phyloP scores from a whole-genome alignment of 1,284 basidiomycete species.

The Trichosporon coremiiforme region DNA sequence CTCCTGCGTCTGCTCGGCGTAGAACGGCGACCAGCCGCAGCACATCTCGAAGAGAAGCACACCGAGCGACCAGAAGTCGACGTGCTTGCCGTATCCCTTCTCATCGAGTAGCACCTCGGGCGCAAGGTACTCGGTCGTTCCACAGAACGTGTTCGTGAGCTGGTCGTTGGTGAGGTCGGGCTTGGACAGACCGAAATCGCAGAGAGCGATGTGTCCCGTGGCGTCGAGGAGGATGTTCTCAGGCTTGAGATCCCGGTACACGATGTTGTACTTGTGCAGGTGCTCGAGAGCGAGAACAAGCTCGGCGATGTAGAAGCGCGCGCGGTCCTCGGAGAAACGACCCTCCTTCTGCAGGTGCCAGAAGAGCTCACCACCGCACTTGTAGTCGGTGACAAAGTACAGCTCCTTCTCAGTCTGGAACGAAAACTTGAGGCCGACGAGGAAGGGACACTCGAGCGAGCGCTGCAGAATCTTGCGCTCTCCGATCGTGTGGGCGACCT shows the following conservation, averaged over 20 bases:
- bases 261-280: slow-evolving; percentile 94
- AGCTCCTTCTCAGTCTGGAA: slow-evolving; percentile 97
- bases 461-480: slow-evolving; percentile 98
- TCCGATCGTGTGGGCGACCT: slow-evolving; percentile 98
- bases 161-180: slow-evolving; percentile 91
- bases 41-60: slow-evolving; percentile 96
- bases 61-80: slow-evolving; percentile 98
- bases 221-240: slow-evolving; percentile 97
- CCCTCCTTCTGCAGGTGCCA: slow-evolving; percentile 97
- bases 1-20: slow-evolving; percentile 98
- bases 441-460: slow-evolving; percentile 91
- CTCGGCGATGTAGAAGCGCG: slow-evolving; percentile 93
- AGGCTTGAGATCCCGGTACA: slow-evolving; percentile 94
- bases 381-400: slow-evolving; percentile 98
- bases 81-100: slow-evolving; percentile 96
- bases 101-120: slow-evolving; percentile 99
- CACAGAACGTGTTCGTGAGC: slow-evolving; percentile 96
- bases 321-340: slow-evolving; percentile 86
- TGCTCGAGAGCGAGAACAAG: slow-evolving; percentile 92
- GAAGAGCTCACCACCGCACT: slow-evolving; percentile 96
- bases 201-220: slow-evolving; percentile 93
- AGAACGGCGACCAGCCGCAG: slow-evolving; percentile 99
- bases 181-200: slow-evolving; percentile 96
- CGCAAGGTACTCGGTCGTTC: slow-evolving; percentile 95
- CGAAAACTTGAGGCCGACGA: slow-evolving; percentile 96